Base-by-base conservation (phyloP, 169 alveolate genomes). In the Eimeria falciformis region DNA sequence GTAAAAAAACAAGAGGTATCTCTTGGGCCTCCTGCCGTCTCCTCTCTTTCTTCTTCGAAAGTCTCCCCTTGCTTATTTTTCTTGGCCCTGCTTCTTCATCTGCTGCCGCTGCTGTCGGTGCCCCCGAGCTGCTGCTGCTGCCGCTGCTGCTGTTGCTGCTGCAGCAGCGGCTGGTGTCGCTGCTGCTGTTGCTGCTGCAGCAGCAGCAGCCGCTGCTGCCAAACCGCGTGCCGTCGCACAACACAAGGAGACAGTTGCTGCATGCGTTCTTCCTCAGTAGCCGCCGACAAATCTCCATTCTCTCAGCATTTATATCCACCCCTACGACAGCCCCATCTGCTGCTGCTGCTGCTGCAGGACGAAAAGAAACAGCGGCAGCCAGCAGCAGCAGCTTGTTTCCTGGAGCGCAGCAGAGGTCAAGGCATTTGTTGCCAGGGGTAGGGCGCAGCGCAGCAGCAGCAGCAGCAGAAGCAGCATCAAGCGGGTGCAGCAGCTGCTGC, bases 341-440 rank as follows among this genome's bases (percentile, higher is more conserved):
- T 45, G 71, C 40, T 50, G 87, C 69, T 78, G 69, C 69, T 50
- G 87, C 87, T 78, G 66, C 47, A 62, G 75, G 40, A n/a, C 40
- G 11, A 12, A 29, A 17, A 12, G 75, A 62, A 25, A 79, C 89
- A 7, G 89, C 69, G 18, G 29, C 65, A 33, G 90, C 90, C 58
- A 82, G 62, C 27, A 82, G 90, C 90, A 66, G 62, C 75, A 85
- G 2, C 47, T 85, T 85, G 75, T 85, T 85, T 37, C 92, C 92
- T 14, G 92, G 92, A 27, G 92, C 92, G 92, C 92, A 85, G 83
- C 92, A 85, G 21, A 85, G 83, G 92, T 85, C 92, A 25, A 75
- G 78, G 29, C 77, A 55, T 33, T 5, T 23, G 69, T 47, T 77
- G 50, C 92, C 84, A 0, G 85, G 84, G 71, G 3, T 21, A 14